Evolutionary conservation across 2,329 filamentous ascomycete genomes (phyloP).

Genomic region (Metarhizium sp.): DNA sequence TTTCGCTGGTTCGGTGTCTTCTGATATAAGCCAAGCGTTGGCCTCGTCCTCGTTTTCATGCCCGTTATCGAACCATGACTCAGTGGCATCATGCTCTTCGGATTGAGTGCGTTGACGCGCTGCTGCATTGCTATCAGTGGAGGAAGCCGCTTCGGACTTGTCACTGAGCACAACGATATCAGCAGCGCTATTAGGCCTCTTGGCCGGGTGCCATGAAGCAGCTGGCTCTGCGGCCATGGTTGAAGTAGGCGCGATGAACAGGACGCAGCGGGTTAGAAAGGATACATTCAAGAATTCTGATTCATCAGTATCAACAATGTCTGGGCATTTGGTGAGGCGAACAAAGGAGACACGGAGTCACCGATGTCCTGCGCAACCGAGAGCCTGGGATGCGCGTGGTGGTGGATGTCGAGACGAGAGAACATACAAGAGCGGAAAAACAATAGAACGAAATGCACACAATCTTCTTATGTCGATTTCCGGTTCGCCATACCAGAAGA

Average conservation of each 20-base stretch:
- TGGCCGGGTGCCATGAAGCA: constrained; percentile 31
- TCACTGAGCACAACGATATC: not conserved
- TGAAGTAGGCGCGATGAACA: constrained; percentile 7
- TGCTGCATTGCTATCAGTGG: not conserved
- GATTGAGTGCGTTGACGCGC: not conserved
- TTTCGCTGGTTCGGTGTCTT: constrained; percentile 5
- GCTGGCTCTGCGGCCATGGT: constrained; percentile 28
- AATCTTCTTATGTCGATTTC: constrained; percentile 8
- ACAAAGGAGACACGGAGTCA: not conserved
- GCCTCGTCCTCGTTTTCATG: constrained; percentile 10
- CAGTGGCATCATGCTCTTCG: not conserved
- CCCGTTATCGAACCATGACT: not conserved
- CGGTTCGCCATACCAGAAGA: constrained; percentile 11
- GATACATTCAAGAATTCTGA: constrained; percentile 1
- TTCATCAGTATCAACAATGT: not conserved
- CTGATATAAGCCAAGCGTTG: constrained; percentile 15
- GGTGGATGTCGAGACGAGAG: not conserved
- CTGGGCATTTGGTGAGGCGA: constrained; percentile 5
- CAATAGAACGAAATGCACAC: constrained; percentile 10
- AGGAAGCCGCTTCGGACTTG: not conserved
- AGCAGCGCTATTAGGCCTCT: constrained; percentile 24
- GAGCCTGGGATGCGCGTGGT: not conserved
- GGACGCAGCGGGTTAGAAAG: not conserved
- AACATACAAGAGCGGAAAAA: not conserved
- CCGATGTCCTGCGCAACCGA: not conserved